These are phyloP conservation scores for Alternaria sp. DNA, from an alignment of 2,329 filamentous ascomycete species.

Conservation along the genomic window DNA sequence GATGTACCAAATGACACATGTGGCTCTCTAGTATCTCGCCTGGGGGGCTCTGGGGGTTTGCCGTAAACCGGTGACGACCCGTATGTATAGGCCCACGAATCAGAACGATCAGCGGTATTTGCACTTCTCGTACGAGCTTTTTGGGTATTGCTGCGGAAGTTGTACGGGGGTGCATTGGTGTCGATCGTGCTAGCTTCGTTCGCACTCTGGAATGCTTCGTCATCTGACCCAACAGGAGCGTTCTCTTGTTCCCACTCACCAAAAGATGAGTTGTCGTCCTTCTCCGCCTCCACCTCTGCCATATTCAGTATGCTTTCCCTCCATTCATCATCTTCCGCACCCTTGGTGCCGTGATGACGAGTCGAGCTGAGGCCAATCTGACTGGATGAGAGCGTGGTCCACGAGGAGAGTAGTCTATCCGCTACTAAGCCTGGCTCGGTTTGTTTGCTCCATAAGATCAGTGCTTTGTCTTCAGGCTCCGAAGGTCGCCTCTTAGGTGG, in stretches of 20 bases:
- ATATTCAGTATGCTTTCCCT: too few relatives aligned
- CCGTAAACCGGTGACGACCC: not conserved
- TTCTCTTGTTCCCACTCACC: slow-evolving; percentile 4
- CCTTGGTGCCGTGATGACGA: not conserved
- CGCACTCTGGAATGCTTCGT: not conserved
- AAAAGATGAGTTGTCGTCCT: not conserved
- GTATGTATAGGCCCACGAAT: not conserved
- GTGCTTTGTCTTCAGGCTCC: not conserved
- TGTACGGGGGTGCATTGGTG: not conserved
- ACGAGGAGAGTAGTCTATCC: slow-evolving; percentile 21
- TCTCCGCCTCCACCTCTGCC: too few relatives aligned
- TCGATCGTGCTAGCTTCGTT: not conserved
- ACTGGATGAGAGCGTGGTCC: slow-evolving; percentile 15
- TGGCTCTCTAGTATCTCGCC: too few relatives aligned
- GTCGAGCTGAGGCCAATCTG: slow-evolving; percentile 17
- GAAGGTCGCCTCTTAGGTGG: not conserved
- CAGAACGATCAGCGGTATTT: not conserved
- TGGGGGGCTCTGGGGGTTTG: too few relatives aligned
- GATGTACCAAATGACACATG: too few relatives aligned
- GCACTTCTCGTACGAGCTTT: not conserved
- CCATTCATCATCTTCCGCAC: not conserved
- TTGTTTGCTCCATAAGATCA: slow-evolving; percentile 7
- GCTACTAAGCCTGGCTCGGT: slow-evolving; percentile 21
- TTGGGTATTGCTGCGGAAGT: not conserved
- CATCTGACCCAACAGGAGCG: not conserved